Evolutionary conservation across 1,284 basidiomycete species (phyloP).

Genomic region (Takashimella koratensis): DNA sequence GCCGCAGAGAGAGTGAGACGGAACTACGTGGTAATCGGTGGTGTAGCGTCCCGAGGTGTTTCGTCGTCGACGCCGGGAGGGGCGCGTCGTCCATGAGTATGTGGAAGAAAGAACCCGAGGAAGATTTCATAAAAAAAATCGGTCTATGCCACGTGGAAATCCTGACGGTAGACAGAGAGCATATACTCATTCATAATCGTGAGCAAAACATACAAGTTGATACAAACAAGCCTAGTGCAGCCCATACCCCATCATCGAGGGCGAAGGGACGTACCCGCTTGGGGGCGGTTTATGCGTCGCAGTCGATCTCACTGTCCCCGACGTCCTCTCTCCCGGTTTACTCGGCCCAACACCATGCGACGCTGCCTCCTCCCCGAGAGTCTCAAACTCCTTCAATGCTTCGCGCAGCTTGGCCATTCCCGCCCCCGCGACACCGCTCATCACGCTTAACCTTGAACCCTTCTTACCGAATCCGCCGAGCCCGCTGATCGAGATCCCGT

Average conservation of each 20-base stretch:
- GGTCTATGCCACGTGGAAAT: background rate
- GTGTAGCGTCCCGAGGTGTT: slow-evolving; percentile 58
- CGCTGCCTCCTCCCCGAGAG: slow-evolving; percentile 6
- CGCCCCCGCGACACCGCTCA: slow-evolving; percentile 42
- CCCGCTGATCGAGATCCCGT: slow-evolving; percentile 8
- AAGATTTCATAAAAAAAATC: background rate
- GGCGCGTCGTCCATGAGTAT: slow-evolving; percentile 8
- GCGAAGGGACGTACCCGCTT: background rate
- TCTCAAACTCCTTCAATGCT: slow-evolving; percentile 47
- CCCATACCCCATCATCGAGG: background rate
- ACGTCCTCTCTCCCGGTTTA: background rate
- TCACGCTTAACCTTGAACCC: slow-evolving; percentile 20
- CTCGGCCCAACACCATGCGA: background rate
- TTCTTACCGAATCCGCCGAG: slow-evolving; percentile 4
- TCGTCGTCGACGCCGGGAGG: slow-evolving; percentile 52
- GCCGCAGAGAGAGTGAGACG: slow-evolving; percentile 18
- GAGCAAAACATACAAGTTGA: background rate
- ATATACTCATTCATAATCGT: background rate
- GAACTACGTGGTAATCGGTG: slow-evolving; percentile 53
- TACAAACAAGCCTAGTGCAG: background rate
- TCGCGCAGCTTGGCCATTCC: slow-evolving; percentile 45
- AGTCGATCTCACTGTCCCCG: background rate
- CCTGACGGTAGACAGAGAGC: background rate
- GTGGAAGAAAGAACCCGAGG: background rate
- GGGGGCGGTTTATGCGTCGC: background rate